Conservation (phyloP, 1,284 basidiomycete species). For the Cryptococcus wingfieldii region DNA sequence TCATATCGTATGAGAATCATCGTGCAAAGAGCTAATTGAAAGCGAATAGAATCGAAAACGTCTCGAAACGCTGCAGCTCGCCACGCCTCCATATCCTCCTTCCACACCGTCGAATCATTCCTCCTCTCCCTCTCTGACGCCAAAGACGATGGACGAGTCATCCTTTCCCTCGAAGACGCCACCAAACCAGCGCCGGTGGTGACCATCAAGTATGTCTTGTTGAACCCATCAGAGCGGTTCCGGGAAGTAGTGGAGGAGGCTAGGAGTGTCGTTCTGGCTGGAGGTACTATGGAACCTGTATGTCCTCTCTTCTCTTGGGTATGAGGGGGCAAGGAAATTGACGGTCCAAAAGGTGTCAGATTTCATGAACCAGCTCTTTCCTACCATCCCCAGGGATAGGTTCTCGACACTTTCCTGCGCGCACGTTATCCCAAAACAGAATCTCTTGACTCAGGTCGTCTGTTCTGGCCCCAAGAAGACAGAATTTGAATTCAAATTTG, state of each 20-base stretch:
- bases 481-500: constrained; percentile 78
- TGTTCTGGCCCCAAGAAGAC: constrained; percentile 70
- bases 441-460: constrained; percentile 74
- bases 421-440: constrained; percentile 80
- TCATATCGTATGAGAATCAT: too few relatives aligned
- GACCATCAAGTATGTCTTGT: constrained; percentile 82
- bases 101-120: constrained; percentile 81
- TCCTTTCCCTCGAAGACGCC: constrained; percentile 49
- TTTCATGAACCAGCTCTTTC: constrained; percentile 76
- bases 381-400: constrained; percentile 59
- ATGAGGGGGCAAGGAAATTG: not conserved
- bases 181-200: constrained; percentile 37
- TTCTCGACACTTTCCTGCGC: constrained; percentile 82
- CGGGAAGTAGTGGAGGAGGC: constrained; percentile 73
- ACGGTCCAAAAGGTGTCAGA: constrained; percentile 68
- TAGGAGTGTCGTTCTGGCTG: constrained; percentile 79
- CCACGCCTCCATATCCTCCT: constrained; percentile 61
- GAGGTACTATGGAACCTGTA: constrained; percentile 96
- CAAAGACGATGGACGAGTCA: constrained; percentile 64
- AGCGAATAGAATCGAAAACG: constrained; percentile 7
- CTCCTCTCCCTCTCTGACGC: constrained; percentile 75
- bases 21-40: not conserved
- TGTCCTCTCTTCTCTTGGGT: constrained; percentile 12
- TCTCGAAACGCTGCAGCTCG: constrained; percentile 13
- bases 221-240: constrained; percentile 91